Percentiles rank a stretch among this genome's conserved stretches.
phyloP scores from a whole-genome alignment of 805 yeast species.

The Spencermartinsiella europaea region DNA sequence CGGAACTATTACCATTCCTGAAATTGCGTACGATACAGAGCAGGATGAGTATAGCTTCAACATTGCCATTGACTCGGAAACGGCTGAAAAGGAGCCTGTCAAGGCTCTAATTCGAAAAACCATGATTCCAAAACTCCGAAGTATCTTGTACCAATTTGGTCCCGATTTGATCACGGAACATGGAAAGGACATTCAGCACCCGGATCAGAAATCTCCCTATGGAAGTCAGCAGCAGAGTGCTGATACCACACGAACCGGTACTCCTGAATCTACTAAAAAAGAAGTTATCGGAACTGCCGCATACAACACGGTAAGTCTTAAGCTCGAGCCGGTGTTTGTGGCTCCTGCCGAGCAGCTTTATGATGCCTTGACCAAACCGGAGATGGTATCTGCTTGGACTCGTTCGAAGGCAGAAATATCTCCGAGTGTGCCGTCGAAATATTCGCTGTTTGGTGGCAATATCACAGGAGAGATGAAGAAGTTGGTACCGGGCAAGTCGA shows the following conservation, averaged over 20 bases:
- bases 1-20: conserved; percentile 84
- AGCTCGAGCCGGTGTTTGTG: conserved; percentile 73
- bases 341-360: conserved; percentile 85
- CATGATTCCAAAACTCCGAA: conserved; percentile 67
- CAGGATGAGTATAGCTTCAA: conserved; percentile 82
- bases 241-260: not conserved
- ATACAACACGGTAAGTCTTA: conserved; percentile 76
- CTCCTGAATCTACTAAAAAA: conserved; percentile 5
- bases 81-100: conserved; percentile 40
- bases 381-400: conserved; percentile 86
- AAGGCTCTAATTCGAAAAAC: conserved; percentile 48
- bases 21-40: conserved; percentile 88
- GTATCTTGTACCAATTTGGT: conserved; percentile 61
- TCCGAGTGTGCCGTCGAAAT: conserved; percentile 30
- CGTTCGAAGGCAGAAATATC: conserved; percentile 70
- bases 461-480: conserved; percentile 64
- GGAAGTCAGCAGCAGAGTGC: conserved; percentile 4
- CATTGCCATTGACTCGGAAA: conserved; percentile 56
- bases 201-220: conserved; percentile 36
- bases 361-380: conserved; percentile 68
- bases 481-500: conserved; percentile 51
- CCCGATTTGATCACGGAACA: conserved; percentile 66
- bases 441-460: conserved; percentile 81
- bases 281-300: conserved; percentile 36
- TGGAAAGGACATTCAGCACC: conserved; percentile 84